Conservation (phyloP, 2,329 filamentous ascomycete genomes). For the Rhytidhysteron rufulum region DNA sequence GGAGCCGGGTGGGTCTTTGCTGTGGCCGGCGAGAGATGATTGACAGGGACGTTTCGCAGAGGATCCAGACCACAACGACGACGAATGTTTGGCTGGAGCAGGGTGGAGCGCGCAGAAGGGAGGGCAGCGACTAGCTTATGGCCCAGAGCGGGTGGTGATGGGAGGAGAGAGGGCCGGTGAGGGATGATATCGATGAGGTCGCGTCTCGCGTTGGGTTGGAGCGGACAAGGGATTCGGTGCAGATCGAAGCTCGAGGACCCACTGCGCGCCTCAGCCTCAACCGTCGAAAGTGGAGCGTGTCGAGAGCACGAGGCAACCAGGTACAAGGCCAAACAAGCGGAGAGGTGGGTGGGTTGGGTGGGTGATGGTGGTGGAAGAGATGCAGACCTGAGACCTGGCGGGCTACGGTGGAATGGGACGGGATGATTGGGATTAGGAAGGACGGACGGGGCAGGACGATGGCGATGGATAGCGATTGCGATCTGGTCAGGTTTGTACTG, state of each 20-base stretch:
- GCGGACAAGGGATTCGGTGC: slow-evolving; percentile 4
- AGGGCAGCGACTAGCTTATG: neutral
- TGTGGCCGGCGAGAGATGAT: slow-evolving; percentile 3
- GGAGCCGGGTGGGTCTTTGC: slow-evolving; percentile 31
- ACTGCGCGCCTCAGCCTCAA: slow-evolving; percentile 5
- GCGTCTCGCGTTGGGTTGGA: too few species aligned
- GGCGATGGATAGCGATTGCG: slow-evolving; percentile 6
- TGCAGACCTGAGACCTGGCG: slow-evolving; percentile 6
- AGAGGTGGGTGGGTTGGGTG: neutral
- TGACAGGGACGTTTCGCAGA: neutral
- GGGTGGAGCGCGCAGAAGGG: neutral
- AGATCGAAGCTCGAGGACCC: slow-evolving; percentile 4
- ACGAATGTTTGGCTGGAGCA: neutral
- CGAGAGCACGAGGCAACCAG: slow-evolving; percentile 4
- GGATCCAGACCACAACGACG: neutral
- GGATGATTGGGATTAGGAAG: neutral
- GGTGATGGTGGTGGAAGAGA: slow-evolving; percentile 7
- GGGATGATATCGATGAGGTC: neutral
- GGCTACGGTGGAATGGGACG: slow-evolving; percentile 5
- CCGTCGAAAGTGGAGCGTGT: slow-evolving; percentile 5
- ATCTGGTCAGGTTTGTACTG: too few species aligned
- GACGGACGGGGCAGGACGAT: neutral
- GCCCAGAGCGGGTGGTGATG: neutral
- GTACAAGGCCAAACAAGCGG: slow-evolving; percentile 4
- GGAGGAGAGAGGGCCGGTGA: neutral